A percentile compares a stretch with the other conserved stretches of the same genome.
phyloP scores from a whole-genome alignment of 768 basidiomycete species.

The Podaxis sp. region DNA sequence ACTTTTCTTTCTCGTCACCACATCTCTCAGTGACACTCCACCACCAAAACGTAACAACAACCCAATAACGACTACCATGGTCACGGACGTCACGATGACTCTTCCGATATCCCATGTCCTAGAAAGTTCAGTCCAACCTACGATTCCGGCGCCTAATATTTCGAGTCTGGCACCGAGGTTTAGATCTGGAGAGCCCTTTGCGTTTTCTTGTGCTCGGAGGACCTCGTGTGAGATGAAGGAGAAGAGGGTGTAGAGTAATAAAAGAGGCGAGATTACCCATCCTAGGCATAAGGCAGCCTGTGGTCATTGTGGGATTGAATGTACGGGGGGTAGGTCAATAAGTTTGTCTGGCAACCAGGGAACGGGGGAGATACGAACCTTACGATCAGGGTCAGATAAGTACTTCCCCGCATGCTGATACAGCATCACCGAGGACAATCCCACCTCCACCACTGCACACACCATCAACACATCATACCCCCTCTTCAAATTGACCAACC shows the following conservation, averaged over 20 bases:
- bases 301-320: background rate
- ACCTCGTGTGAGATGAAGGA: background rate
- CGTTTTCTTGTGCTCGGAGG: background rate
- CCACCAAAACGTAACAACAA: background rate
- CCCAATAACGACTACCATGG: background rate
- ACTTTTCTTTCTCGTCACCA: background rate
- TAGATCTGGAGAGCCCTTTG: too few species aligned
- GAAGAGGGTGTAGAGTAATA: background rate
- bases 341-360: background rate
- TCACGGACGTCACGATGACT: background rate
- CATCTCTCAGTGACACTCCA: background rate
- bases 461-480: background rate
- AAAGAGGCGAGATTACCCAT: background rate
- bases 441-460: background rate
- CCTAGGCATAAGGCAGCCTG: background rate
- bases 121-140: background rate
- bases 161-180: background rate
- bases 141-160: background rate
- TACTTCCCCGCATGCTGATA: background rate
- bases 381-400: background rate
- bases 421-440: background rate
- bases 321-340: background rate
- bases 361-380: background rate
- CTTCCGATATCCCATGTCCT: background rate
- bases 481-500: background rate